Evolutionary conservation across 768 basidiomycete species (phyloP).

Genomic region (Mrakia blollopis): DNA sequence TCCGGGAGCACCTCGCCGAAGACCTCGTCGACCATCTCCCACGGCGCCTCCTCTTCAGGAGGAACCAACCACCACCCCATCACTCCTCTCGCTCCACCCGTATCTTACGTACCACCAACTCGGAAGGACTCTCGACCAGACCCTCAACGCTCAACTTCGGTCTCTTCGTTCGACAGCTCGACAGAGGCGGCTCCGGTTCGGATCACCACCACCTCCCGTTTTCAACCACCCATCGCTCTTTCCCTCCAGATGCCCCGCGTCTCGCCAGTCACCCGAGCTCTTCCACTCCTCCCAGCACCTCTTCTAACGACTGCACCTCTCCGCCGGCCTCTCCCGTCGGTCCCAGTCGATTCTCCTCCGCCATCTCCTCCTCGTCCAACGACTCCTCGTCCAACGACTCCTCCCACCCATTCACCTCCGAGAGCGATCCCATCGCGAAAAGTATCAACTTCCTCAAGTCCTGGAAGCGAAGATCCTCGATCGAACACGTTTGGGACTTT

Average conservation of each 20-base stretch:
- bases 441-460: neutral
- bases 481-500: neutral
- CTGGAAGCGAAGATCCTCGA: neutral
- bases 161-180: neutral
- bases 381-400: neutral
- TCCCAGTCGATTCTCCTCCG: neutral
- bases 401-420: neutral
- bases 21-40: neutral
- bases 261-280: neutral
- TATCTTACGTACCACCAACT: neutral
- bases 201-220: neutral
- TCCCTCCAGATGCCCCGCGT: neutral
- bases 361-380: neutral
- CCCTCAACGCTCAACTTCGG: neutral
- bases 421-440: neutral
- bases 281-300: conserved; percentile 1
- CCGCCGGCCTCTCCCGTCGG: neutral
- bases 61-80: neutral
- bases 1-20: neutral
- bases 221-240: neutral
- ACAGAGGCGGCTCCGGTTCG: neutral
- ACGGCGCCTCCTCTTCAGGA: neutral
- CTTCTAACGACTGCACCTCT: neutral
- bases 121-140: neutral
- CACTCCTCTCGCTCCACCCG: neutral